A percentile compares a stretch with the other conserved stretches of the same genome.
Evolutionary conservation across 2,329 filamentous ascomycete species (phyloP).

Genomic region (Arthrocladium fulminans): DNA sequence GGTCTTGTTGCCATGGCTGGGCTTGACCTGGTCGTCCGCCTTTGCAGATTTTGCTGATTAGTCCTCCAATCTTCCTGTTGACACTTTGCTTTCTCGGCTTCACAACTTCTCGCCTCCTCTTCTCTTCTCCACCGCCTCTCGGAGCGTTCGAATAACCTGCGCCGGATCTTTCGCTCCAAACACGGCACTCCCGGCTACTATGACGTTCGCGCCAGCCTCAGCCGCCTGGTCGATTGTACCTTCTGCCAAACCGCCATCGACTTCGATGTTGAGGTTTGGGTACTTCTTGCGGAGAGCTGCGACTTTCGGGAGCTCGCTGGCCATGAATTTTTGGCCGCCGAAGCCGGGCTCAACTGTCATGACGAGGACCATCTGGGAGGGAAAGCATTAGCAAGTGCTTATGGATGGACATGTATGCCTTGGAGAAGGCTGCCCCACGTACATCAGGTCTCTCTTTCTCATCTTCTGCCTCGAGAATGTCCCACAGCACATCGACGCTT

Average conservation of each 20-base stretch:
- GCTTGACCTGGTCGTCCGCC: too few species aligned
- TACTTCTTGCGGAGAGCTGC: slow-evolving; percentile 72
- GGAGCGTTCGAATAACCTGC: slow-evolving; percentile 74
- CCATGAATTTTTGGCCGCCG: slow-evolving; percentile 97
- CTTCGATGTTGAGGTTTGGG: slow-evolving; percentile 90
- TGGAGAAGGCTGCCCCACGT: slow-evolving; percentile 33
- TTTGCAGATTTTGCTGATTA: too few species aligned
- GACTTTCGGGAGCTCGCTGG: slow-evolving; percentile 89
- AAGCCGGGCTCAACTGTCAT: slow-evolving; percentile 99
- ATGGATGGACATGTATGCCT: not conserved
- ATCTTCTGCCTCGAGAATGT: slow-evolving; percentile 66
- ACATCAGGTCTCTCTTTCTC: slow-evolving; percentile 80
- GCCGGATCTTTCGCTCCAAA: slow-evolving; percentile 85
- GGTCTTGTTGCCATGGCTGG: too few species aligned
- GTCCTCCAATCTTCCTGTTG: too few species aligned
- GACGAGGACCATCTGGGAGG: slow-evolving; percentile 78
- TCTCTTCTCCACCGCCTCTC: slow-evolving; percentile 65
- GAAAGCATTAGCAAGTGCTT: not conserved
- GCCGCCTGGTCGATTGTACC: slow-evolving; percentile 89
- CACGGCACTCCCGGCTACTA: slow-evolving; percentile 91
- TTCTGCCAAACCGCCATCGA: slow-evolving; percentile 83
- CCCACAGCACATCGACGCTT: slow-evolving; percentile 81
- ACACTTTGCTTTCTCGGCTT: not conserved
- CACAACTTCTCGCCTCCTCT: slow-evolving; percentile 19
- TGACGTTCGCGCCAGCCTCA: slow-evolving; percentile 93